Base-by-base conservation (phyloP, 805 yeast genomes). In the Ogataea nitratoaversa region DNA sequence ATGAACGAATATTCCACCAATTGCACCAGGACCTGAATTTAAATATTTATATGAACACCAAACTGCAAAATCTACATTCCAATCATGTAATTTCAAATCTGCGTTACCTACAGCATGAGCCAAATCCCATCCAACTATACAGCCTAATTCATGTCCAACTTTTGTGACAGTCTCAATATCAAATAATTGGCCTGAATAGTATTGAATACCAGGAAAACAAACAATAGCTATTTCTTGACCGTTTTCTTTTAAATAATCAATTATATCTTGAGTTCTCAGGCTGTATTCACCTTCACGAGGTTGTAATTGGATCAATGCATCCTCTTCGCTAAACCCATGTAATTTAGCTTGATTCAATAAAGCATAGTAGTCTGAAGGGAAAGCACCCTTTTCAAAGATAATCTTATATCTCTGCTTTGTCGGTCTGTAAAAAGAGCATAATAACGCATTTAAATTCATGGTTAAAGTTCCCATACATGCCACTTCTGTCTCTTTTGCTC, bases 61-160 rank as follows among this genome's bases (percentile, higher is more conserved):
- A 16, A 78, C 87, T 1, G 97, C 98, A 67, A 90, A 89, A 62
- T 90, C 98, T 4, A 86, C 93, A 41, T 73, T 66, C 96, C 96
- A 90, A 36, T 85, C 87, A 58, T 90, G 97, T 38, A 90, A 65
- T 36, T 72, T 52, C 38, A 91, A 62, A 7, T 78, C 80, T 2
- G 87, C 90, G 59, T 91, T 91, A 2, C 97, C 98, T 2, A 72
- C 91, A 2, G 95, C 96, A 59, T 90, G 98, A 1, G 98, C 98
- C 50, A 90, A 69, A 60, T 90, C 98, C 96, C 96, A 90, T 1
- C 96, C 97, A 22, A 82, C 84, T 2, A 74, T 66, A 27, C 84
- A 71, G 19, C 65, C 74, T 42, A 53, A 57, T 17, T 54, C 49
- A 42, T 85, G 81, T 5, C 83, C 89, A 34, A 65, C 66, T 8